phyloP scores from a whole-genome alignment of 1,284 basidiomycete genomes.

The Rugosomyces carneus region DNA sequence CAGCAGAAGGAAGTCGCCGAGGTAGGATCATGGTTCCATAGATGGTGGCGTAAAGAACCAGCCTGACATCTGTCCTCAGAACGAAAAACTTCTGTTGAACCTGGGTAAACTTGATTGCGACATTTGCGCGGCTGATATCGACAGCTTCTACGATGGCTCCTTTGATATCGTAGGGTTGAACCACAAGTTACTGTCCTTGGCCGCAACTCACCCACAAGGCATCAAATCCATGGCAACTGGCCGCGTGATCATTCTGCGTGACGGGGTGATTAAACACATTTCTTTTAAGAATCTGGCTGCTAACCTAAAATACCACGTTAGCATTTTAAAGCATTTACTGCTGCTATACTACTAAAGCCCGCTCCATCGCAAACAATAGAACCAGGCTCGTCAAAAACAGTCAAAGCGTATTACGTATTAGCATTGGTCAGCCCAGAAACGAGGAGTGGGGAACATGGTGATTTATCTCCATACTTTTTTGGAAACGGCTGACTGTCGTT shows the following conservation, averaged over 20 bases:
- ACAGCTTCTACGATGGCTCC: slow-evolving; percentile 75
- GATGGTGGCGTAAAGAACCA: slow-evolving; percentile 5
- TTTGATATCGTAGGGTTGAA: slow-evolving; percentile 64
- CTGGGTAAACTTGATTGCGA: slow-evolving; percentile 69
- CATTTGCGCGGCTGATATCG: slow-evolving; percentile 66
- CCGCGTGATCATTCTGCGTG: slow-evolving; percentile 78
- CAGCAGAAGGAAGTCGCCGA: slow-evolving; percentile 85
- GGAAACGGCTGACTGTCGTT: neutral
- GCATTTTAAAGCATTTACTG: slow-evolving; percentile 72
- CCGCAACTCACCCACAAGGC: slow-evolving; percentile 58
- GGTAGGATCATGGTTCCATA: slow-evolving; percentile 37
- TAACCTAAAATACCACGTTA: slow-evolving; percentile 26
- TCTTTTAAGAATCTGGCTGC: neutral
- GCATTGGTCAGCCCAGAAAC: slow-evolving; percentile 68
- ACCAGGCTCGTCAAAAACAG: slow-evolving; percentile 41
- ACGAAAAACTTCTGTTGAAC: slow-evolving; percentile 65
- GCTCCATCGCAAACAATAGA: slow-evolving; percentile 45
- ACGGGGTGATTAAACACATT: slow-evolving; percentile 53
- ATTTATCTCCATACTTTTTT: neutral
- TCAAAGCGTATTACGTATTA: slow-evolving; percentile 66
- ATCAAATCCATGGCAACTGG: slow-evolving; percentile 68
- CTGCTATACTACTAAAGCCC: slow-evolving; percentile 74
- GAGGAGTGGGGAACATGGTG: slow-evolving; percentile 54
- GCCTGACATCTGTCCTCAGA: slow-evolving; percentile 35
- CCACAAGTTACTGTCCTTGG: slow-evolving; percentile 60